Percentiles rank a stretch among this genome's conserved stretches.
Conservation (phyloP, 805 yeast genomes). For the Yarrowia keelungensis region DNA sequence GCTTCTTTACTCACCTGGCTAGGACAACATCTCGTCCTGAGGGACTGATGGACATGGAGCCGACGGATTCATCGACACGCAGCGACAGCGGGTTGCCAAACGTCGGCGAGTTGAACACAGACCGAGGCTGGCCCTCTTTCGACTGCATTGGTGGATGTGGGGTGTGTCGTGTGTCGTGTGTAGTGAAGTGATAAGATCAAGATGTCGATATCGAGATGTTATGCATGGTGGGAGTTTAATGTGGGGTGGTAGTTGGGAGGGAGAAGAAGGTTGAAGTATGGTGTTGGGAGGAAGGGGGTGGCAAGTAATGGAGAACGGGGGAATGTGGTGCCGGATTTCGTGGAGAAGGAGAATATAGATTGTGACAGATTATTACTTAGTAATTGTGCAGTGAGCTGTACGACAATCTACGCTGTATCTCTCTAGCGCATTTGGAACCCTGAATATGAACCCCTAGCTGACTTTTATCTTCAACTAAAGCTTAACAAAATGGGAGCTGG, state of each 20-base stretch:
- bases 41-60: conserved; percentile 89
- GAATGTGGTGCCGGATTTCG: no score
- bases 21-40: conserved; percentile 91
- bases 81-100: conserved; percentile 83
- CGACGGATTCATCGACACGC: conserved; percentile 88
- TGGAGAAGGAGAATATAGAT: no score
- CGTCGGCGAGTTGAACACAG: conserved; percentile 52
- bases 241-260: neutral
- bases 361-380: no score
- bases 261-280: neutral
- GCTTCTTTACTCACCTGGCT: conserved; percentile 60
- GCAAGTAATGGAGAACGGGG: no score
- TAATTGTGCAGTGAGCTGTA: no score
- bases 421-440: no score
- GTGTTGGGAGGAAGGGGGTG: neutral
- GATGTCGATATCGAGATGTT: neutral
- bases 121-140: conserved; percentile 37
- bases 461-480: no score
- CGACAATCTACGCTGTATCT: no score
- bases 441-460: no score
- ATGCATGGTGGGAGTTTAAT: neutral
- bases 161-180: neutral
- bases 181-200: neutral
- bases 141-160: conserved; percentile 11
- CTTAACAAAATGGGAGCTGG: no score